Evolutionary conservation across 73 alveolate species (phyloP).

Genomic region (Urostyla sp.): DNA sequence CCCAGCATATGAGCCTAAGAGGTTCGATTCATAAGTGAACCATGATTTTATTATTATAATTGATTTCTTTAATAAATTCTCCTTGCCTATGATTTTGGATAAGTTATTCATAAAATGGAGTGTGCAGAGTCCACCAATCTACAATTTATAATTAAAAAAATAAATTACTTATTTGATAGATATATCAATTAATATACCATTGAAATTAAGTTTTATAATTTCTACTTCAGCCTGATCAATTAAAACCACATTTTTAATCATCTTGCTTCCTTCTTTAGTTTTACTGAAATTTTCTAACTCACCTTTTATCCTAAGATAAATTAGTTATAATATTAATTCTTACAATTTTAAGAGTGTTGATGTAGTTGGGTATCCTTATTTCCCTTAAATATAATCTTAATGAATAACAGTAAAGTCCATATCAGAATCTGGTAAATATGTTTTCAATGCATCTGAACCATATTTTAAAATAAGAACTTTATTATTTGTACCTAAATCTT

Average conservation of each 20-base stretch:
- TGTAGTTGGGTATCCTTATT: not conserved
- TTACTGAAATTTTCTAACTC: conserved; percentile 61
- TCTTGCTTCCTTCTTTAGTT: conserved; percentile 50
- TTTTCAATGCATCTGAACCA: conserved; percentile 92
- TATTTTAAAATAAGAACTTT: conserved; percentile 50
- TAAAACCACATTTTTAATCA: conserved; percentile 59
- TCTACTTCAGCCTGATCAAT: conserved; percentile 82
- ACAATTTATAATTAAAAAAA: conserved; percentile 60
- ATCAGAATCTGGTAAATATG: conserved; percentile 89
- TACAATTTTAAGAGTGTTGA: conserved; percentile 14
- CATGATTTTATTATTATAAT: conserved; percentile 85
- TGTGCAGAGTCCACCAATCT: conserved; percentile 85
- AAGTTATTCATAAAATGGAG: conserved; percentile 81
- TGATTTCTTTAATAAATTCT: conserved; percentile 82
- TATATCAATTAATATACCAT: conserved; percentile 80
- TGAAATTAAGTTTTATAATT: conserved; percentile 80
- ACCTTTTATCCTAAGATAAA: conserved; percentile 10
- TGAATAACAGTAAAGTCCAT: conserved; percentile 80
- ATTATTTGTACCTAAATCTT: not conserved
- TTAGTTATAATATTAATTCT: not conserved
- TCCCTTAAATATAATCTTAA: conserved; percentile 18
- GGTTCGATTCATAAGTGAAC: conserved; percentile 85
- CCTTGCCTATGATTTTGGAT: conserved; percentile 70
- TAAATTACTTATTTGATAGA: conserved; percentile 84
- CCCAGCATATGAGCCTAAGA: conserved; percentile 87